Percentiles rank a stretch among this genome's conserved stretches.
These are phyloP conservation scores for Hypomontagnella monticulosa DNA, from an alignment of 495 filamentous ascomycete species.

Conservation along the genomic window DNA sequence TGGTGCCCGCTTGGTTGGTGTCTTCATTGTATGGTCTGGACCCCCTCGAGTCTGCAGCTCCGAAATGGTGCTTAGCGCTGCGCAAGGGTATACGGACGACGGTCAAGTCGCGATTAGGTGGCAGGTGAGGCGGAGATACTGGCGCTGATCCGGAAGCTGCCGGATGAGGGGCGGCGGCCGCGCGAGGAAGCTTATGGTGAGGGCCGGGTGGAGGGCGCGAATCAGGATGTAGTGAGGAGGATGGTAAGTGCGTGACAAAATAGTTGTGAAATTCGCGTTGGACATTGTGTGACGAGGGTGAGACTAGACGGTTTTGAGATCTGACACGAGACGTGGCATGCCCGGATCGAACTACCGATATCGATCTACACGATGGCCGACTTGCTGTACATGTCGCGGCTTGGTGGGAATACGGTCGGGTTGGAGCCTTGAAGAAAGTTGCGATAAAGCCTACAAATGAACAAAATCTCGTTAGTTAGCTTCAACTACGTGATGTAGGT, in stretches of 20 bases:
- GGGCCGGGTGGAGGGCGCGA: conserved; percentile 68
- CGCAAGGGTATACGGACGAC: conserved; percentile 97
- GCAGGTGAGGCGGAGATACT: conserved; percentile 63
- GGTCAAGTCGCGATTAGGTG: conserved; percentile 77
- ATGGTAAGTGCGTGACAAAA: conserved; percentile 94
- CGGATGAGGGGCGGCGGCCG: conserved; percentile 82
- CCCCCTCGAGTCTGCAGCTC: conserved; percentile 79
- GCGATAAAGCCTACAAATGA: conserved; percentile 54
- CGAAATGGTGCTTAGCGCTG: conserved; percentile 96
- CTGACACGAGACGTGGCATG: conserved; percentile 24
- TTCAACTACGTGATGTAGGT: not conserved
- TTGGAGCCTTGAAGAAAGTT: conserved; percentile 55
- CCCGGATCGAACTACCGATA: conserved; percentile 15
- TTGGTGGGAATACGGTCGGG: conserved; percentile 23
- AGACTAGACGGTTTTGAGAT: conserved; percentile 15
- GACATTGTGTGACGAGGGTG: conserved; percentile 29
- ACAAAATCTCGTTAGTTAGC: conserved; percentile 14
- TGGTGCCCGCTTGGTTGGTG: conserved; percentile 91
- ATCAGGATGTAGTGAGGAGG: conserved; percentile 92
- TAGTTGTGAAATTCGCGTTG: conserved; percentile 87
- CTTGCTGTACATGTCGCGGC: conserved; percentile 29
- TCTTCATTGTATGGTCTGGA: conserved; percentile 91
- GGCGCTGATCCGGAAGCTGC: conserved; percentile 61
- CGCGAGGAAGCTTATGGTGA: conserved; percentile 83
- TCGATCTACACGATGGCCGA: conserved; percentile 11